These are phyloP conservation scores for Babesia gibsoni DNA, from an alignment of 169 alveolate genomes.

Conservation along the genomic window DNA sequence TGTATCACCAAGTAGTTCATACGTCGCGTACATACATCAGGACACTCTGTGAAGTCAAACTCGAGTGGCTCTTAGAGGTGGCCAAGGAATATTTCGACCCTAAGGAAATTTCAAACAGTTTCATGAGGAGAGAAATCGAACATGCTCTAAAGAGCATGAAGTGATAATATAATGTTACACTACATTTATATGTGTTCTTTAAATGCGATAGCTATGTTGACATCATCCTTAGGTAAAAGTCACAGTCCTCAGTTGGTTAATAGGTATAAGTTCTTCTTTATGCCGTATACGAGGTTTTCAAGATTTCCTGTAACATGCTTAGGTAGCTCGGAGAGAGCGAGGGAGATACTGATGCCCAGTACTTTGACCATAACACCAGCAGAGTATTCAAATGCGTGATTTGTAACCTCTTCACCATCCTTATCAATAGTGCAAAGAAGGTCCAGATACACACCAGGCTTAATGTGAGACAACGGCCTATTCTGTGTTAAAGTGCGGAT, in stretches of 20 bases:
- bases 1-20: slow-evolving; percentile 95
- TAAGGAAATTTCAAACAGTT: slow-evolving; percentile 6
- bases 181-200: background rate
- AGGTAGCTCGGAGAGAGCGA: slow-evolving; percentile 25
- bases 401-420: background rate
- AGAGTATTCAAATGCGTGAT: background rate
- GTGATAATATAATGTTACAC: background rate
- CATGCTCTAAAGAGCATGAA: slow-evolving; percentile 5
- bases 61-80: slow-evolving; percentile 86
- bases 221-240: too few species aligned
- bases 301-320: slow-evolving; percentile 6
- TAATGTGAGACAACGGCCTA: background rate
- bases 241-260: too few species aligned
- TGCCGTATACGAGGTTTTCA: background rate
- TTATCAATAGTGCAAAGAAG: background rate
- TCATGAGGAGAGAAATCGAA: background rate
- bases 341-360: slow-evolving; percentile 12
- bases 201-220: background rate
- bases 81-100: slow-evolving; percentile 62
- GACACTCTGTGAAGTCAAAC: slow-evolving; percentile 89
- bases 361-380: slow-evolving; percentile 26
- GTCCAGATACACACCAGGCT: slow-evolving; percentile 19
- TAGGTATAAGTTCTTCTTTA: slow-evolving; percentile 10
- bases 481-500: background rate
- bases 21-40: slow-evolving; percentile 96